Percentiles rank a stretch among this genome's conserved stretches.
phyloP scores from a whole-genome alignment of 1,284 basidiomycete species.

The Vanrija sp. region DNA sequence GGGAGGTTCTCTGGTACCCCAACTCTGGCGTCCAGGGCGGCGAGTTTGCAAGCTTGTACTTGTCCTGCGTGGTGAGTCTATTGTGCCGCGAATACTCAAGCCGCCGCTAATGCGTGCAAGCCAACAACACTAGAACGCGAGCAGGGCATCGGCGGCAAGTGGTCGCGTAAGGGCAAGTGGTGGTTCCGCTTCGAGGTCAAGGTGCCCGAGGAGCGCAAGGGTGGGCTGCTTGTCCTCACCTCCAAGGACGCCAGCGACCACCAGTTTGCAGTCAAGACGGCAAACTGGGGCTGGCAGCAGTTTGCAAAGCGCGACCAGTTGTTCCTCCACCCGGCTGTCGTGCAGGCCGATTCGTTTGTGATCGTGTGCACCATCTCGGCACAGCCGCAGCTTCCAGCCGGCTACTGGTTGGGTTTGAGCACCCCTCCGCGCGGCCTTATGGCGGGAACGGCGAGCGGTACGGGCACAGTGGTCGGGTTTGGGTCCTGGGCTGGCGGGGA shows the following conservation, averaged over 20 bases:
- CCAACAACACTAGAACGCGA: slow-evolving; percentile 74
- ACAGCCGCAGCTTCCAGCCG: slow-evolving; percentile 59
- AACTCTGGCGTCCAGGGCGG: slow-evolving; percentile 62
- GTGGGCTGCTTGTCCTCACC: slow-evolving; percentile 43
- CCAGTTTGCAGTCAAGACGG: slow-evolving; percentile 74
- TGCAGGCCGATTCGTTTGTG: slow-evolving; percentile 60
- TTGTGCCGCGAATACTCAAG: not conserved
- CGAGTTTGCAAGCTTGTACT: slow-evolving; percentile 67
- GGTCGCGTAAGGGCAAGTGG: slow-evolving; percentile 76
- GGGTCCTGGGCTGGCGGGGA: slow-evolving; percentile 37
- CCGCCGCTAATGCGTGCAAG: slow-evolving; percentile 3
- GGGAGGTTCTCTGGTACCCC: slow-evolving; percentile 71
- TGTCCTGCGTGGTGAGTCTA: slow-evolving; percentile 68
- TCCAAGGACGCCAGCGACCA: slow-evolving; percentile 78
- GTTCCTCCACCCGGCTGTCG: slow-evolving; percentile 62
- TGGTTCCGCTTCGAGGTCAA: slow-evolving; percentile 79
- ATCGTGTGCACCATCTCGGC: slow-evolving; percentile 76
- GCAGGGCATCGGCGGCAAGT: slow-evolving; percentile 62
- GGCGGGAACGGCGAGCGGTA: not conserved
- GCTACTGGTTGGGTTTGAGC: slow-evolving; percentile 43
- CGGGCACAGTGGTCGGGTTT: slow-evolving; percentile 11
- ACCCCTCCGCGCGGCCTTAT: slow-evolving; percentile 11
- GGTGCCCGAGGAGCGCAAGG: slow-evolving; percentile 46
- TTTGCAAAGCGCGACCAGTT: slow-evolving; percentile 72
- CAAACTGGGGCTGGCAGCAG: slow-evolving; percentile 76